Conservation (phyloP, 1,284 basidiomycete species). For the Porogramme epimiltina region DNA sequence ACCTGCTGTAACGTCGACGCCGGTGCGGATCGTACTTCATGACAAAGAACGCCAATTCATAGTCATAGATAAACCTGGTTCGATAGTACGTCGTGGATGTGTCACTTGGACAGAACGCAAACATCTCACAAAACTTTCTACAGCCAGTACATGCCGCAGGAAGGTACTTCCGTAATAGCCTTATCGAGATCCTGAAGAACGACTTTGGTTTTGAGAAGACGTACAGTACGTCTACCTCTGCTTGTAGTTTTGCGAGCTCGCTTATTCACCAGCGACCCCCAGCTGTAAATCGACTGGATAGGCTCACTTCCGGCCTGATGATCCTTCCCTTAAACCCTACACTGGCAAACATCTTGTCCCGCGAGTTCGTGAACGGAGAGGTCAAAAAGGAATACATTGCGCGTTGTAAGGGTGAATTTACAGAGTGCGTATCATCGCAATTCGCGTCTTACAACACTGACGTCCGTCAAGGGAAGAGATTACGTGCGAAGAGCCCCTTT, state of each 20-base stretch:
- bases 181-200: constrained; percentile 84
- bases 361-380: constrained; percentile 80
- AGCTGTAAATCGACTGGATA: constrained; percentile 95
- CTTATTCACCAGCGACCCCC: constrained; percentile 8
- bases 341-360: constrained; percentile 73
- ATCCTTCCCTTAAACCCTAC: constrained; percentile 82
- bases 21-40: constrained; percentile 79
- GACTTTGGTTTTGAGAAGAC: constrained; percentile 86
- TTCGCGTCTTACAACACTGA: not conserved
- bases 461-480: constrained; percentile 65
- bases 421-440: constrained; percentile 54
- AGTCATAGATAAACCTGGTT: constrained; percentile 94
- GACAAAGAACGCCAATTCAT: constrained; percentile 84
- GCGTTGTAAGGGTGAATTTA: constrained; percentile 82
- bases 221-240: constrained; percentile 77
- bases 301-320: constrained; percentile 96
- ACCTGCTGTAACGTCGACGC: constrained; percentile 89
- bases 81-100: constrained; percentile 65
- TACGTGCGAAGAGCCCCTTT: constrained; percentile 82
- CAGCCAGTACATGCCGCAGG: constrained; percentile 91
- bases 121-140: not conserved
- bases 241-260: not conserved
- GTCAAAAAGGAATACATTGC: constrained; percentile 94
- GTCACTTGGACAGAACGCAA: too few species aligned
- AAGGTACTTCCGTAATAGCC: constrained; percentile 84